phyloP scores from a whole-genome alignment of 1,139 yeast species.

The Sugiyamaella neomexicana region DNA sequence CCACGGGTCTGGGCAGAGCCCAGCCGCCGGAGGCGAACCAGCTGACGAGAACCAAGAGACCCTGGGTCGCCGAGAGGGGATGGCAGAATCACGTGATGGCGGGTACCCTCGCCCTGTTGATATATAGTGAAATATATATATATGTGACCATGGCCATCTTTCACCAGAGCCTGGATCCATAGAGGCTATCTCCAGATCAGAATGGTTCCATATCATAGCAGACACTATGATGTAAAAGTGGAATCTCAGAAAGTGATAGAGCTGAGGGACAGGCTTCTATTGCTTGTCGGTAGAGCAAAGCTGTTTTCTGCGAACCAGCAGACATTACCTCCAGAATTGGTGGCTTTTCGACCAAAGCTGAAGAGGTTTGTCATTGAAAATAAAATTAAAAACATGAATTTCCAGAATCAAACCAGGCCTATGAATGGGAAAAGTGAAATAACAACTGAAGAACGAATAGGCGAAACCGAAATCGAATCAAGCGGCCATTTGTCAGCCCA shows the following conservation, averaged over 20 bases:
- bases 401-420: not conserved
- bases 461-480: not conserved
- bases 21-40: not conserved
- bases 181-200: not conserved
- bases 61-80: no score
- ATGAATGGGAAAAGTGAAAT: not conserved
- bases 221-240: not conserved
- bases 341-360: not conserved
- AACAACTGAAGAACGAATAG: not conserved
- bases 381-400: not conserved
- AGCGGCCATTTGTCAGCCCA: not conserved
- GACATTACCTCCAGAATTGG: not conserved
- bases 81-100: no score
- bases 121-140: not conserved
- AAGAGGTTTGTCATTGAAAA: conserved; percentile 6
- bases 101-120: not conserved
- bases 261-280: not conserved
- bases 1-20: not conserved
- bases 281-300: not conserved
- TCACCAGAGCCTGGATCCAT: no score
- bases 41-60: no score
- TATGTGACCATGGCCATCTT: no score
- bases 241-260: not conserved
- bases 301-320: not conserved
- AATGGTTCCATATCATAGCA: not conserved